Percentiles rank a stretch among this genome's conserved stretches.
Conservation (phyloP, 73 alveolate species). For the Tetrahymena borealis region DNA sequence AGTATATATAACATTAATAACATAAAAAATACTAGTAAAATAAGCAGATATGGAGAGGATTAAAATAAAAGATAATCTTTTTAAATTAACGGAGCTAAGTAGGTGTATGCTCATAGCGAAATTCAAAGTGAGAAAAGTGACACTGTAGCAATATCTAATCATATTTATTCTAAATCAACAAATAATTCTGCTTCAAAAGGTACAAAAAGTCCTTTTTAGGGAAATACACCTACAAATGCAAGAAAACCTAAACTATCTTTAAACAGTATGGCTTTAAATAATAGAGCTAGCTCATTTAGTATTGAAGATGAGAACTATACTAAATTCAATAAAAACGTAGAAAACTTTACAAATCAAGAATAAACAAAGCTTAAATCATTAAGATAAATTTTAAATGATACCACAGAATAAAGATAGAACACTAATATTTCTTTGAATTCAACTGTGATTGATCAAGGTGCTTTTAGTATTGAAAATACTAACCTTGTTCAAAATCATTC, state of each 20-base stretch:
- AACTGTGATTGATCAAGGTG: background rate
- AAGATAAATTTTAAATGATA: background rate
- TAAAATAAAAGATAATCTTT: background rate
- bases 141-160: background rate
- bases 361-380: background rate
- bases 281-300: background rate
- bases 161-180: background rate
- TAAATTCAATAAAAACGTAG: background rate
- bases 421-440: background rate
- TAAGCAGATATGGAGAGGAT: background rate
- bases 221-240: background rate
- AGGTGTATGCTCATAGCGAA: background rate
- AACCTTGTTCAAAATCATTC: background rate
- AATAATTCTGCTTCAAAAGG: background rate
- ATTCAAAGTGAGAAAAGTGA: background rate
- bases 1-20: background rate
- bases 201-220: background rate
- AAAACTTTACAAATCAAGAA: background rate
- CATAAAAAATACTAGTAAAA: background rate
- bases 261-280: background rate
- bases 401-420: background rate
- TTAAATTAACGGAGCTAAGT: background rate
- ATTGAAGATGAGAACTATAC: background rate
- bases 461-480: background rate
- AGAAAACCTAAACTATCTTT: background rate